These are phyloP conservation scores for Mycena maculata DNA, from an alignment of 768 basidiomycete genomes.

Conservation along the genomic window DNA sequence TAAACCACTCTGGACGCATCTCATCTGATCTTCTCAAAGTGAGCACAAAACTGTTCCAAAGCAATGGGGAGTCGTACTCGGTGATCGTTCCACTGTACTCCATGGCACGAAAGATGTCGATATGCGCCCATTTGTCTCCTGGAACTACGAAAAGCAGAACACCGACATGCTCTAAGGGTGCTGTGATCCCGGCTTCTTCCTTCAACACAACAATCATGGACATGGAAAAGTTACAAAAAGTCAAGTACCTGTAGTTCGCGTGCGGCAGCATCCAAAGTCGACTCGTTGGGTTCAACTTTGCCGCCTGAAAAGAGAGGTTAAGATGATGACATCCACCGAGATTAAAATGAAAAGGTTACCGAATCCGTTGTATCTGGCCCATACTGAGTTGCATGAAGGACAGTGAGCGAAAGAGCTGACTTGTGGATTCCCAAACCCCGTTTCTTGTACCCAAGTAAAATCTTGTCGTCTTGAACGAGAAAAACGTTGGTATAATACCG, in stretches of 20 bases:
- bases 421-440: slow-evolving; percentile 76
- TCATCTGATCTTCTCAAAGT: slow-evolving; percentile 75
- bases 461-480: slow-evolving; percentile 65
- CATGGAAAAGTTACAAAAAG: background rate
- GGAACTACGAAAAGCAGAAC: slow-evolving; percentile 71
- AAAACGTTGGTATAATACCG: slow-evolving; percentile 78
- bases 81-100: slow-evolving; percentile 68
- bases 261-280: slow-evolving; percentile 72
- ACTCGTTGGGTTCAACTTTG: slow-evolving; percentile 84
- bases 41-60: background rate
- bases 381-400: slow-evolving; percentile 4
- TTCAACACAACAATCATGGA: slow-evolving; percentile 41
- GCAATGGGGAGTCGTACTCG: slow-evolving; percentile 63
- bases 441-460: slow-evolving; percentile 84
- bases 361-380: slow-evolving; percentile 84
- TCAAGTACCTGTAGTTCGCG: slow-evolving; percentile 72
- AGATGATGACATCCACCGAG: background rate
- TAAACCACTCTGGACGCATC: slow-evolving; percentile 88
- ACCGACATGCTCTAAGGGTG: slow-evolving; percentile 72
- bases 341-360: slow-evolving; percentile 51
- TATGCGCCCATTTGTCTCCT: slow-evolving; percentile 67
- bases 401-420: slow-evolving; percentile 49
- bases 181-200: slow-evolving; percentile 87
- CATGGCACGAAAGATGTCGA: slow-evolving; percentile 77
- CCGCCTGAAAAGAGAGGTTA: slow-evolving; percentile 56